Percentiles rank a stretch among this genome's conserved stretches.
Evolutionary conservation across 129 eudicot species (phyloP).

Genomic region (Flaveria robusta): DNA sequence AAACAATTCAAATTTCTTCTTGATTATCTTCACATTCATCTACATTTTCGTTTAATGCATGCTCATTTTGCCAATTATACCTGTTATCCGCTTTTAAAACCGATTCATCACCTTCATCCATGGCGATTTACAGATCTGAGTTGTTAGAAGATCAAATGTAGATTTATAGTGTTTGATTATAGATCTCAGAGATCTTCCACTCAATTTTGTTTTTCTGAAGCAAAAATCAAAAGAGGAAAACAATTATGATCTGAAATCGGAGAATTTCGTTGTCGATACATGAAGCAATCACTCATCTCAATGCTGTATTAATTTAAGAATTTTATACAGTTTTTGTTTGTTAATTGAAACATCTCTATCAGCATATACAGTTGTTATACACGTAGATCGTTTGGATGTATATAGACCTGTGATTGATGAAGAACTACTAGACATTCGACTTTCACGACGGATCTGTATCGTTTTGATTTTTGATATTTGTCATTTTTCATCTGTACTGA

Average conservation of each 20-base stretch:
- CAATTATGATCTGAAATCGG: no score
- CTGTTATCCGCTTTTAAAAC: neutral
- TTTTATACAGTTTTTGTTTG: neutral
- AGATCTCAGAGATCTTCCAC: neutral
- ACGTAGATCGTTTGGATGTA: conserved; percentile 28
- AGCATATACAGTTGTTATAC: conserved; percentile 23
- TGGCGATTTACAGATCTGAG: conserved; percentile 21
- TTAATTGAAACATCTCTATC: conserved; percentile 29
- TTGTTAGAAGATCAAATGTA: neutral
- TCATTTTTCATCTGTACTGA: neutral
- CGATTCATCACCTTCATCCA: neutral
- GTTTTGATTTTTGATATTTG: conserved; percentile 2
- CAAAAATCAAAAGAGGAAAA: neutral
- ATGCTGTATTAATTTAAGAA: no score
- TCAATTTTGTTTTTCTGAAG: conserved; percentile 13
- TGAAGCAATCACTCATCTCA: no score
- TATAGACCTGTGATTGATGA: conserved; percentile 11
- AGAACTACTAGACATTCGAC: conserved; percentile 25
- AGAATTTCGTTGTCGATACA: no score
- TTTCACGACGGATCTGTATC: conserved; percentile 18
- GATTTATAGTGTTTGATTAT: neutral
- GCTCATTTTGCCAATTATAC: neutral
- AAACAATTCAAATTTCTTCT: neutral
- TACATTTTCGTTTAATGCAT: neutral
- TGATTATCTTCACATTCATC: neutral